Base-by-base conservation (phyloP, 2,329 filamentous ascomycete genomes). In the Fusarium cyanostomum region DNA sequence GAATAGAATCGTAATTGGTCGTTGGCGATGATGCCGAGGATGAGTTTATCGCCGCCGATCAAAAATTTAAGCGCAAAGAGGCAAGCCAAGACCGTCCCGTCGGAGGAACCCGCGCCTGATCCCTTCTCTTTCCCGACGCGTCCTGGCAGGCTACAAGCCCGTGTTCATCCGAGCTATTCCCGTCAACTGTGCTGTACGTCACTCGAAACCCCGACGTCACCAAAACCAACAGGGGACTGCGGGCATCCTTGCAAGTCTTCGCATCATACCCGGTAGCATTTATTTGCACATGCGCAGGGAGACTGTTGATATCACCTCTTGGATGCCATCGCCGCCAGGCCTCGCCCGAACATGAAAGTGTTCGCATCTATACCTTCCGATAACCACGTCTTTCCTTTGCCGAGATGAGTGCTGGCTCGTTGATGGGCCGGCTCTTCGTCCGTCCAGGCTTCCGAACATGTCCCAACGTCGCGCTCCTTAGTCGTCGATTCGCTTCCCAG, bases 401-500 rank as follows among this genome's bases (percentile, higher is more conserved):
- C 77, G 78, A 76, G 62, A 84, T 85, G 82, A 82, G 79, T 72
- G 70, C 75, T 71, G 76, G 73, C 65, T 74, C 80, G 67, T 65
- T 76, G 54, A 62, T 81, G 37, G 75, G 80, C 75, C 79, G 81
- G 68, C 72, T 79, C 62, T 81, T 77, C 73, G 73, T 78, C 68
- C 82, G 72, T 66, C 72, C 75, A 45, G 72, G 69, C 64, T 57
- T 75, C 53, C 75, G 72, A 52, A 62, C 71, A 53, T 67, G 68
- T 43, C 49, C 57, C 58, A 69, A 68, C 43, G 42, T 52, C 31
- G 30, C 53, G 52, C 59, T 52, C 37, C 45, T 71, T 33, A 51
- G 57, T 33, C 66, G 66, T 48, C 71, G 69, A 33, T 55, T 59
- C 56, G 56, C 59, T 30, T 74, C 73, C 46, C 71, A 71, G 15